phyloP scores from a whole-genome alignment of 1,139 yeast genomes.

The Sugiyamaella grinbergsii region DNA sequence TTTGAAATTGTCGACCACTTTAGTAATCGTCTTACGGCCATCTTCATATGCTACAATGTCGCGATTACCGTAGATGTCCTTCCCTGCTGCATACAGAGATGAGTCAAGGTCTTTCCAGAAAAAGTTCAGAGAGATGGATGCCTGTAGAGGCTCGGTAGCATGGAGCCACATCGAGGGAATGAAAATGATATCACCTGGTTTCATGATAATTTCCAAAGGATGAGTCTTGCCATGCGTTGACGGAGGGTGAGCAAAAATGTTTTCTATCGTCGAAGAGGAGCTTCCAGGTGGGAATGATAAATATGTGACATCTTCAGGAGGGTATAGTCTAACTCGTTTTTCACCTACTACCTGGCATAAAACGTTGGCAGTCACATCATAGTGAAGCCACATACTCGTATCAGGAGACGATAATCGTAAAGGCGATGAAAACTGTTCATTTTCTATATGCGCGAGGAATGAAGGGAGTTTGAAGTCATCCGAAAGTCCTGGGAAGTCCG shows the following conservation, averaged over 20 bases:
- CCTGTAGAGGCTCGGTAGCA: conserved; percentile 40
- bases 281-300: conserved; percentile 41
- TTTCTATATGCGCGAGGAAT: conserved; percentile 25
- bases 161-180: conserved; percentile 46
- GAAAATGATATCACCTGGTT: conserved; percentile 45
- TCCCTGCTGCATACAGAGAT: conserved; percentile 38
- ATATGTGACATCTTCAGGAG: conserved; percentile 40
- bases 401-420: conserved; percentile 41
- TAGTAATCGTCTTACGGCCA: conserved; percentile 36
- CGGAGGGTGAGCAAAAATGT: conserved; percentile 36
- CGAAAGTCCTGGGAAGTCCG: conserved; percentile 40
- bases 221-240: conserved; percentile 26
- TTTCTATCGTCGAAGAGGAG: conserved; percentile 41
- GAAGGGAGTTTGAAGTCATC: conserved; percentile 41
- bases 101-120: conserved; percentile 43
- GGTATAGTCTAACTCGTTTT: conserved; percentile 42
- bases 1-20: conserved; percentile 33
- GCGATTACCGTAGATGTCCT: conserved; percentile 44
- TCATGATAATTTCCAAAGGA: conserved; percentile 40
- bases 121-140: conserved; percentile 42
- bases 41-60: conserved; percentile 42
- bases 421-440: conserved; percentile 42
- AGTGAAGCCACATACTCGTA: conserved; percentile 45
- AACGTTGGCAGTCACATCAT: conserved; percentile 45
- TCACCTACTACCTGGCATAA: conserved; percentile 44